phyloP scores from a whole-genome alignment of 345 rosid genomes.

The Firmiana major region DNA sequence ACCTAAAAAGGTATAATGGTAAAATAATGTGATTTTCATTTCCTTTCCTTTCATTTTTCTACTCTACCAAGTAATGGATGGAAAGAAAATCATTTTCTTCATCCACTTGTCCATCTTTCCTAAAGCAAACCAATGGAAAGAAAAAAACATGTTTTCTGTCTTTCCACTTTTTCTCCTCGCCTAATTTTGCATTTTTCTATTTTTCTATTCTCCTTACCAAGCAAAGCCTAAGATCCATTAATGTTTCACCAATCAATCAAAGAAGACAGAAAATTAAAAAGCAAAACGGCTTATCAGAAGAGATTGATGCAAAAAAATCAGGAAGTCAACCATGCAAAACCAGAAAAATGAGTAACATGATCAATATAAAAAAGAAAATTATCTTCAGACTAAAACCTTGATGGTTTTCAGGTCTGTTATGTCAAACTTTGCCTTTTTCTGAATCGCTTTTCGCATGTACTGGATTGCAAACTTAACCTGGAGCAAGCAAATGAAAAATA shows the following conservation, averaged over 20 bases:
- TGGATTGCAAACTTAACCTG: slow-evolving; percentile 96
- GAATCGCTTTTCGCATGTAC: slow-evolving; percentile 69
- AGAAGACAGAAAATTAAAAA: slow-evolving; percentile 5
- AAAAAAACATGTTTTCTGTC: neutral
- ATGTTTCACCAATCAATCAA: slow-evolving; percentile 11
- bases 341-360: neutral
- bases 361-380: neutral
- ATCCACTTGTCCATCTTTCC: neutral
- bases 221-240: neutral
- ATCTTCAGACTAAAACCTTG: slow-evolving; percentile 46
- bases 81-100: slow-evolving; percentile 4
- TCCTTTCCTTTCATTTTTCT: neutral
- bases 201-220: neutral
- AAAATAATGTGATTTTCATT: neutral
- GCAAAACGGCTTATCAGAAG: neutral
- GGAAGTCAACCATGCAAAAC: neutral
- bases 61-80: neutral
- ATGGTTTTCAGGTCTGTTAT: slow-evolving; percentile 70
- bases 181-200: neutral
- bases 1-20: neutral
- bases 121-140: neutral
- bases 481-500: slow-evolving; percentile 12
- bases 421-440: slow-evolving; percentile 85
- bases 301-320: neutral
- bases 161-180: neutral